A percentile compares a stretch with the other conserved stretches of the same genome.
Conservation (phyloP, 179 eudicot species). For the Sideroxylon spinosum region DNA sequence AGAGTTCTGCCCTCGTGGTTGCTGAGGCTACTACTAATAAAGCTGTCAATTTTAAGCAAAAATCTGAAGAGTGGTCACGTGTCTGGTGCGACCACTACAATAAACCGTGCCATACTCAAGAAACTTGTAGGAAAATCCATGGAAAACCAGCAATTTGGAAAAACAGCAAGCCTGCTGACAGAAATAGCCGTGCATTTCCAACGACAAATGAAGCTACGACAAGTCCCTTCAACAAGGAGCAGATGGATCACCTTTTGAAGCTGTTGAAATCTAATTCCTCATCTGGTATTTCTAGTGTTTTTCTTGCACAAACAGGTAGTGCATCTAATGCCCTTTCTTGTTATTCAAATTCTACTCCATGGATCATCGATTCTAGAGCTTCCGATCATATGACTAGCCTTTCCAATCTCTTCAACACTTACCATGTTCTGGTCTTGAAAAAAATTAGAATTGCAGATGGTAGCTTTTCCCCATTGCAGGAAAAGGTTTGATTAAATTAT, state of each 20-base stretch:
- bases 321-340: not conserved
- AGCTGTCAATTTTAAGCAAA: not conserved
- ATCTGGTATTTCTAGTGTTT: slow-evolving; percentile 3
- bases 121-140: not conserved
- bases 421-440: not conserved
- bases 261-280: slow-evolving; percentile 1
- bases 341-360: not conserved
- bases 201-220: not conserved
- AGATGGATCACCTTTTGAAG: not conserved
- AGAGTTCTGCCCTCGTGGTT: not conserved
- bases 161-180: not conserved
- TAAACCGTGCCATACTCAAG: not conserved
- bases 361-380: not conserved
- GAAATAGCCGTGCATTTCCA: not conserved
- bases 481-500: too few species aligned
- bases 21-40: not conserved
- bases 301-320: not conserved
- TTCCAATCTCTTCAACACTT: not conserved
- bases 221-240: not conserved
- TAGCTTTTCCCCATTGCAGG: not conserved
- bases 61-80: not conserved
- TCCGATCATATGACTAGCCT: not conserved
- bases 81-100: not conserved
- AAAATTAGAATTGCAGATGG: not conserved
- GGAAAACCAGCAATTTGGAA: not conserved